These are phyloP conservation scores for Aegilops sharonensis DNA, from an alignment of 176 grass and related monocot species.

Conservation along the genomic window DNA sequence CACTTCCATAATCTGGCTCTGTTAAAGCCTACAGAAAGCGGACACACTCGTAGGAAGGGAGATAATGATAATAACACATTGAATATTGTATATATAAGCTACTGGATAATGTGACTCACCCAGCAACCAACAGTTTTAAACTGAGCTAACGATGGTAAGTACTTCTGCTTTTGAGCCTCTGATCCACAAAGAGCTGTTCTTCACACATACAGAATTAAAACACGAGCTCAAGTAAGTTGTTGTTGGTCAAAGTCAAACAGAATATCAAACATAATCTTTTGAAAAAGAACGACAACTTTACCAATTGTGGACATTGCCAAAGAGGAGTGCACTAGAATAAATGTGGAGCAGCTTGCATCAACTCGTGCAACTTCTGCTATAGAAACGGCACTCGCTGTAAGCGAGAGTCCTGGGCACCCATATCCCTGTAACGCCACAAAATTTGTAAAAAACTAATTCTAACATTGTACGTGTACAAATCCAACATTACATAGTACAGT, in stretches of 20 bases:
- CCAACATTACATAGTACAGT: neutral
- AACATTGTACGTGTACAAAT: neutral
- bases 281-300: constrained; percentile 32
- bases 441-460: neutral
- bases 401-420: constrained; percentile 78
- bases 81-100: neutral
- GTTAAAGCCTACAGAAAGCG: constrained; percentile 69
- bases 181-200: constrained; percentile 82
- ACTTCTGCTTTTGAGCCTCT: constrained; percentile 88
- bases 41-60: neutral
- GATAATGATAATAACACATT: neutral
- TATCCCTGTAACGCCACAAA: constrained; percentile 48
- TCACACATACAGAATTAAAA: constrained; percentile 21
- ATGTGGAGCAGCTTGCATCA: constrained; percentile 90
- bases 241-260: neutral
- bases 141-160: constrained; percentile 70
- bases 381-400: constrained; percentile 61
- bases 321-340: constrained; percentile 90
- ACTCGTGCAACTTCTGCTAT: constrained; percentile 86
- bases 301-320: constrained; percentile 82
- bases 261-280: neutral
- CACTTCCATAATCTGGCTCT: constrained; percentile 91
- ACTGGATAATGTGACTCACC: constrained; percentile 52
- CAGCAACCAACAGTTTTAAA: constrained; percentile 73
- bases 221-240: neutral